Base-by-base conservation (phyloP, 1,284 basidiomycete species). In the Cryptococcus maquisensis region DNA sequence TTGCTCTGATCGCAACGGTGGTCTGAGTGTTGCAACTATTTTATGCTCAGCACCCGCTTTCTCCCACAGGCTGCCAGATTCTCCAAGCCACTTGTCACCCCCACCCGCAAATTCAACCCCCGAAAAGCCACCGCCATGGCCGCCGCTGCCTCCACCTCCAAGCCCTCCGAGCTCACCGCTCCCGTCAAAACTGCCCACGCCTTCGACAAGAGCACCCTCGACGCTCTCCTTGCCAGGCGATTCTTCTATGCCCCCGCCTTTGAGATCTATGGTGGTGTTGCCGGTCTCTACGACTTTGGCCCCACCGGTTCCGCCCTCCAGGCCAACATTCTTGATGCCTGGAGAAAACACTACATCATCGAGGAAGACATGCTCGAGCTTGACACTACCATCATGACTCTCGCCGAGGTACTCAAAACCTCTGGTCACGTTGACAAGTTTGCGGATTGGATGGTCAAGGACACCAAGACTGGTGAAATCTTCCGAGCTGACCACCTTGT, bases 391-490 rank as follows among this genome's bases (percentile, higher is more conserved):
- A 87, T 96, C 78, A 95, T 98, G 87, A 98, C 95, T 0, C 87
- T 94, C 26, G 83, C 89, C 1, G 83, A 94, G 15, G 95, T 99
- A 5, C 94, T 98, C 75, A 95, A 98, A 77, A 88, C 95, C 0
- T 98, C 93, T 32, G 96, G 96, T 36, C 96, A 98, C 78, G 96
- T 98, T 54, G 95, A 95, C 59, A 86, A 95, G 68, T 99, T 98
- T 71, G 89, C 95, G 18, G 96, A 98, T 74, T 98, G 94, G 94
- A 98, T 98, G 96, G 89, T 91, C 73, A 96, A 96, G 79, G 96
- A 99, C 69, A 78, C 79, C 21, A 86, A 91, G 80, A 96, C 88
- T 32, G 94, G 94, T 46, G 94, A 98, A 71, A 96, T 99, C 53
- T 86, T 96, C 68, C 87, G 96, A 52, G 95, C 95, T 16, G 95